Evolutionary conservation across 495 filamentous ascomycete species (phyloP), one percentile per base, ranked within the genome.

Genomic region (Elaphomyces granulatus): DNA sequence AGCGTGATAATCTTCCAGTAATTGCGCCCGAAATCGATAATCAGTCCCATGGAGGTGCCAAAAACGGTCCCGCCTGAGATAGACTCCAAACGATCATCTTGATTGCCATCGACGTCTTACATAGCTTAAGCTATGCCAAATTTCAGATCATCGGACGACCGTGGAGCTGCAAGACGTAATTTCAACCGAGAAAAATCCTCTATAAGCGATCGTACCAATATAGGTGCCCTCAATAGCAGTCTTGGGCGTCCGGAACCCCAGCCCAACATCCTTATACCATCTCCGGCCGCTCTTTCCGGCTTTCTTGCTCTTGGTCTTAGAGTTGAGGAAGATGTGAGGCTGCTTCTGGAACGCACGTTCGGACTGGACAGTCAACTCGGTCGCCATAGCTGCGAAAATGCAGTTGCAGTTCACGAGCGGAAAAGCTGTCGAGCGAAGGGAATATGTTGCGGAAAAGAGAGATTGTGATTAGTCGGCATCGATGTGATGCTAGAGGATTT

Each of bases 201-300:
- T 6, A 12, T 28, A 28, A 28, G 12, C 23, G 14, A 58, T 49
- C 85, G 71, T 92, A 96, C 88, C 88, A 66, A 99, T 99, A 73
- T 95, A 99, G 63, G 64, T 79, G 60, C 90, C 90, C 70, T 95
- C 87, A 74, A 99, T 96, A 56, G 90, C 90, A 53, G 74, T 82
- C 77, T 83, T 87, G 59, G 90, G 90, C 61, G 92, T 96, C 67
- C 83, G 78, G 80, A 99, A 96, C 52, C 90, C 90, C 64, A 99
- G 71, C 61, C 90, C 90, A 59, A 99, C 84, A 59, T 99, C 92
- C 82, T 99, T 99, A 69, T 87, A 96, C 87, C 87, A 99, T 86
- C 90, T 79, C 56, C 87, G 78, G 50, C 81, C 82, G 41, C 74
- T 71, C 77, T 92, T 87, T 58, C 84, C 86, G 50, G 71, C 65